These are phyloP conservation scores for Beauveria australis DNA, from an alignment of 2,329 filamentous ascomycete species.

Conservation along the genomic window DNA sequence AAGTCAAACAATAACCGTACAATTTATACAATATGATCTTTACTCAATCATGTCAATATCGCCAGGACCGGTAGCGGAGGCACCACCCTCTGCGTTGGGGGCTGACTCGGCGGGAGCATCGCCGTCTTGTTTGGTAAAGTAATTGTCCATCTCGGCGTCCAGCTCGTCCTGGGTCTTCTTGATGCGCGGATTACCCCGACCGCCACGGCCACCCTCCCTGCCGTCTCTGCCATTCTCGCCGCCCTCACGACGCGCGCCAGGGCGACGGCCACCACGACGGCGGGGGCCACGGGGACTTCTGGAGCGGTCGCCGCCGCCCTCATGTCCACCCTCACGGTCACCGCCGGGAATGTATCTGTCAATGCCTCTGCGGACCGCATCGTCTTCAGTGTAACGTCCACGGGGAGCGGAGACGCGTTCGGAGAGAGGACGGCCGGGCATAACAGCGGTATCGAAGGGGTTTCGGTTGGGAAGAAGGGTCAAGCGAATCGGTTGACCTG, in stretches of 20 bases:
- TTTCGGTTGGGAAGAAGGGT: constrained; percentile 54
- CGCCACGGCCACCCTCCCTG: constrained; percentile 28
- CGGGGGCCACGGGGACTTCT: constrained; percentile 44
- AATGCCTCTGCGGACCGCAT: constrained; percentile 57
- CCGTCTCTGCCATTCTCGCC: constrained; percentile 13
- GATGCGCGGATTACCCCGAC: constrained; percentile 44
- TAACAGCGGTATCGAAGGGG: constrained; percentile 47
- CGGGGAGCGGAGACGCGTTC: constrained; percentile 51
- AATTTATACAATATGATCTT: background rate
- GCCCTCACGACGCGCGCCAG: constrained; percentile 38
- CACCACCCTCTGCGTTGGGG: constrained; percentile 18
- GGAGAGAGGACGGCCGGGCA: constrained; percentile 48
- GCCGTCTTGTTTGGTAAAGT: constrained; percentile 52
- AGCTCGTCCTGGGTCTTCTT: constrained; percentile 88
- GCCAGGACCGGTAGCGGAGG: constrained; percentile 28
- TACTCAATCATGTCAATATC: constrained; percentile 67
- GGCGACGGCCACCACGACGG: constrained; percentile 39
- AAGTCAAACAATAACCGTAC: background rate
- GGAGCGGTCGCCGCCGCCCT: constrained; percentile 36
- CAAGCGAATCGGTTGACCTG: constrained; percentile 72
- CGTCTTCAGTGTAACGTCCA: constrained; percentile 45
- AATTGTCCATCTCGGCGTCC: constrained; percentile 95
- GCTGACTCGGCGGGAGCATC: constrained; percentile 28
- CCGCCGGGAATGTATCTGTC: constrained; percentile 69
- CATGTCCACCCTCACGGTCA: constrained; percentile 27